A percentile compares a stretch with the other conserved stretches of the same genome.
phyloP scores from a whole-genome alignment of 345 rosid genomes.

The Corchorus capsularis region DNA sequence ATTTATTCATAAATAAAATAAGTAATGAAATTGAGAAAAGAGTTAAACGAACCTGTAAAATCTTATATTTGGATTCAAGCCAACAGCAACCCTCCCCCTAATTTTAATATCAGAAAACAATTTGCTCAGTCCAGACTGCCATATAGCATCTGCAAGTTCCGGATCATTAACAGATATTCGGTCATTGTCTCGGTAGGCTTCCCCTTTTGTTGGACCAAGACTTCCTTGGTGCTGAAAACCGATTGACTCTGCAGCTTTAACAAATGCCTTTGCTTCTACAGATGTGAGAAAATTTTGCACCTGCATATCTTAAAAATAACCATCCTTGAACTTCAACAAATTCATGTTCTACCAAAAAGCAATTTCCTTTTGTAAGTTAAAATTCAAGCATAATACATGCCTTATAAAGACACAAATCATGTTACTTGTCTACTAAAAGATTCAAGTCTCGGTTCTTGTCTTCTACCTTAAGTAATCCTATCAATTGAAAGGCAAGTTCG shows the following conservation, averaged over 20 bases:
- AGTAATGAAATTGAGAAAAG: not conserved
- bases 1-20: not conserved
- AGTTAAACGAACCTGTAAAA: constrained; percentile 62
- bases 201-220: constrained; percentile 88
- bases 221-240: constrained; percentile 93
- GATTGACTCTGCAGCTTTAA: constrained; percentile 65
- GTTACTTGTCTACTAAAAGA: no score
- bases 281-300: constrained; percentile 67
- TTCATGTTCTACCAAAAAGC: not conserved
- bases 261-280: constrained; percentile 68
- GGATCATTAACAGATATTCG: constrained; percentile 74
- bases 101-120: constrained; percentile 75
- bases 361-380: not conserved
- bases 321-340: not conserved
- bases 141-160: constrained; percentile 56
- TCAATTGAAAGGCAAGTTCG: not conserved
- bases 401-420: not conserved
- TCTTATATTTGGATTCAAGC: constrained; percentile 87
- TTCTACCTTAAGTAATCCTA: not conserved
- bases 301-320: constrained; percentile 42
- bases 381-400: not conserved
- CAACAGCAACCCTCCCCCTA: constrained; percentile 74
- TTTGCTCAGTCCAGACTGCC: constrained; percentile 72
- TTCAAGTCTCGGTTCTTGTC: not conserved
- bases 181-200: constrained; percentile 90